Percentiles rank a stretch among this genome's conserved stretches.
Conservation (phyloP, 495 filamentous ascomycete species). For the Emericellopsis terricola region DNA sequence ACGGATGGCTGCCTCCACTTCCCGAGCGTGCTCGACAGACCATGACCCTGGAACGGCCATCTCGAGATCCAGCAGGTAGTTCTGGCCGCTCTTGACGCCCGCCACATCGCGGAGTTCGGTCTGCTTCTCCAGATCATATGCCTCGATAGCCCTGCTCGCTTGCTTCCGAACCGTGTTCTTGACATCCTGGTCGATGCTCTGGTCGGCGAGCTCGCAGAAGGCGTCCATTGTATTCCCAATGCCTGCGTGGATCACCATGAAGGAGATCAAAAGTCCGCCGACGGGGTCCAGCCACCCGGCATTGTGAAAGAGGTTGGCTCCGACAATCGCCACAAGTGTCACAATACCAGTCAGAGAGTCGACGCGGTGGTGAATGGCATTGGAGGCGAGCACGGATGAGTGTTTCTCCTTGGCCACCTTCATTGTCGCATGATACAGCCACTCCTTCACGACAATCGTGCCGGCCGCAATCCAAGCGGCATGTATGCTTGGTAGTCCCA, state of each 20-base stretch:
- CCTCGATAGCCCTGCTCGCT: constrained; percentile 37
- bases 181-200: constrained; percentile 71
- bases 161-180: constrained; percentile 47
- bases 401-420: constrained; percentile 90
- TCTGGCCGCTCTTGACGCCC: constrained; percentile 87
- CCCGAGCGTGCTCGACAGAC: constrained; percentile 48
- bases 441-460: constrained; percentile 85
- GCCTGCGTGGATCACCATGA: constrained; percentile 84
- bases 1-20: constrained; percentile 55
- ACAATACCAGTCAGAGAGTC: constrained; percentile 91
- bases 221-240: constrained; percentile 69
- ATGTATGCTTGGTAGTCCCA: constrained; percentile 55
- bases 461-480: constrained; percentile 91
- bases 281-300: constrained; percentile 91
- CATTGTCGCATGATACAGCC: constrained; percentile 92
- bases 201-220: constrained; percentile 74
- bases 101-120: constrained; percentile 53
- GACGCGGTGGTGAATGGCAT: constrained; percentile 89
- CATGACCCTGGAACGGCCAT: constrained; percentile 55
- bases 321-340: constrained; percentile 70
- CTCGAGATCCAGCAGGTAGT: constrained; percentile 79
- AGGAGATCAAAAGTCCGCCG: constrained; percentile 74
- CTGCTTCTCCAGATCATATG: constrained; percentile 22
- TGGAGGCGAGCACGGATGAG: constrained; percentile 89
- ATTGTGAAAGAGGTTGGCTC: constrained; percentile 68